A percentile compares a stretch with the other conserved stretches of the same genome.
phyloP scores from a whole-genome alignment of 2,329 filamentous ascomycete genomes.

The Pyrenophora teres region DNA sequence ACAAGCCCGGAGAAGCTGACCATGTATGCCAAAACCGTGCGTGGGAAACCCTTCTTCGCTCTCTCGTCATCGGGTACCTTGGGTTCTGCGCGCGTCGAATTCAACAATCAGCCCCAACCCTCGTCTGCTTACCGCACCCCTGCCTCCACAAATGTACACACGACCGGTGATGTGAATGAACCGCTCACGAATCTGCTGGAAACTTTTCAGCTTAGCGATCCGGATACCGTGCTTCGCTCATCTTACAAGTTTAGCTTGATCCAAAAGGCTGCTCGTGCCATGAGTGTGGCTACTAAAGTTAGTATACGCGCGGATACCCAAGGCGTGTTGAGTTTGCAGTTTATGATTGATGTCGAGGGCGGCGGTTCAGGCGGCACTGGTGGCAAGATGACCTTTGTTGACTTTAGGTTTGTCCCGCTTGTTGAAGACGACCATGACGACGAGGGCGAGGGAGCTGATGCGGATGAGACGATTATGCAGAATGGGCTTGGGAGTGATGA shows the following conservation, averaged over 20 bases:
- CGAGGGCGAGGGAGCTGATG: constrained; percentile 18
- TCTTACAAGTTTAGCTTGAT: constrained; percentile 87
- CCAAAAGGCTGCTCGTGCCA: constrained; percentile 85
- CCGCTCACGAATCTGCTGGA: constrained; percentile 62
- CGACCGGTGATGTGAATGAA: constrained; percentile 2
- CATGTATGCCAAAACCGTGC: constrained; percentile 51
- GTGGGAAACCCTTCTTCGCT: constrained; percentile 67
- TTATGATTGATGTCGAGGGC: constrained; percentile 85
- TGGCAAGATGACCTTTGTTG: constrained; percentile 69
- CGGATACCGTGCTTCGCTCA: constrained; percentile 49
- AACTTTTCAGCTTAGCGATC: constrained; percentile 66
- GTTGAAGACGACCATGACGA: constrained; percentile 59
- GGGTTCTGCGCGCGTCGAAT: constrained; percentile 65
- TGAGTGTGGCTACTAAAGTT: constrained; percentile 90
- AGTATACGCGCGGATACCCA: constrained; percentile 86
- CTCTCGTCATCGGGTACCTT: constrained; percentile 68
- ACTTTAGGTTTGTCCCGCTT: constrained; percentile 80
- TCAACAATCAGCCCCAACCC: constrained; percentile 52
- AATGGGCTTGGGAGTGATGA: constrained; percentile 13
- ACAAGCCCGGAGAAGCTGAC: constrained; percentile 75
- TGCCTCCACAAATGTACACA: constrained; percentile 18
- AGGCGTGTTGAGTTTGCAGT: constrained; percentile 91
- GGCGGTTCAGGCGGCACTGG: constrained; percentile 1
- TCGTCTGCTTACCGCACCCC: constrained; percentile 19
- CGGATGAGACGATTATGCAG: constrained; percentile 26